Conservation (phyloP, 75 land plant genomes). For the Chamaecyparis obtusa region DNA sequence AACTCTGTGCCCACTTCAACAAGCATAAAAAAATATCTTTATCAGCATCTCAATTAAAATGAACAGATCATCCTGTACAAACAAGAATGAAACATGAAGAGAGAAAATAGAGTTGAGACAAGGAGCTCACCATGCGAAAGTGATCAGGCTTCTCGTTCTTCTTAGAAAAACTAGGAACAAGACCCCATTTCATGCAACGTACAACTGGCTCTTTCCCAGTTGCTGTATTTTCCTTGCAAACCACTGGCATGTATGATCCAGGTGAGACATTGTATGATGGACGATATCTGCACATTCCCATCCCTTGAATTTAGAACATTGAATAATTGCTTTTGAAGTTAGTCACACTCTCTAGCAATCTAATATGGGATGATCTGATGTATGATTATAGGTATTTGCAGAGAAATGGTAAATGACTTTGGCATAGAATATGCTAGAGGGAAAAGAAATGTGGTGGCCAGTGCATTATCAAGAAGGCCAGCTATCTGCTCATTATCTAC, state of each 20-base stretch:
- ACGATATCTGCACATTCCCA: constrained; percentile 52
- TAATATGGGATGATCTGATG: neutral
- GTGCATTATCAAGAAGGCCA: too few relatives aligned
- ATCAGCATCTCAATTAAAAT: neutral
- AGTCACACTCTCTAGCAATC: neutral
- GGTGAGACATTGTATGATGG: constrained; percentile 90
- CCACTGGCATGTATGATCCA: constrained; percentile 76
- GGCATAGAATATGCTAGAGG: too few relatives aligned
- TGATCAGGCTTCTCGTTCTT: constrained; percentile 84
- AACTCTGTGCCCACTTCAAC: neutral
- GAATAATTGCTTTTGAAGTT: neutral
- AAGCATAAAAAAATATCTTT: neutral
- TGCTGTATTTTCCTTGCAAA: constrained; percentile 23
- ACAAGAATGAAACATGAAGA: neutral
- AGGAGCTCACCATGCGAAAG: constrained; percentile 67
- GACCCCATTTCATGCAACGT: constrained; percentile 96
- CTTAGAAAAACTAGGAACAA: constrained; percentile 92
- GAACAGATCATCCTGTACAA: neutral
- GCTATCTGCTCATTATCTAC: too few relatives aligned
- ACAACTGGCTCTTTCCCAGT: constrained; percentile 47
- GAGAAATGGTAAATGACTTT: neutral
- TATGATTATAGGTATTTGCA: too few relatives aligned
- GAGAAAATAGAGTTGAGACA: constrained; percentile 11
- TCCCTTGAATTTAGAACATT: neutral
- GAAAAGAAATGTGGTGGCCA: too few relatives aligned